These are phyloP conservation scores for Tetracladium marchalianum DNA, from an alignment of 495 filamentous ascomycete genomes.

Conservation along the genomic window DNA sequence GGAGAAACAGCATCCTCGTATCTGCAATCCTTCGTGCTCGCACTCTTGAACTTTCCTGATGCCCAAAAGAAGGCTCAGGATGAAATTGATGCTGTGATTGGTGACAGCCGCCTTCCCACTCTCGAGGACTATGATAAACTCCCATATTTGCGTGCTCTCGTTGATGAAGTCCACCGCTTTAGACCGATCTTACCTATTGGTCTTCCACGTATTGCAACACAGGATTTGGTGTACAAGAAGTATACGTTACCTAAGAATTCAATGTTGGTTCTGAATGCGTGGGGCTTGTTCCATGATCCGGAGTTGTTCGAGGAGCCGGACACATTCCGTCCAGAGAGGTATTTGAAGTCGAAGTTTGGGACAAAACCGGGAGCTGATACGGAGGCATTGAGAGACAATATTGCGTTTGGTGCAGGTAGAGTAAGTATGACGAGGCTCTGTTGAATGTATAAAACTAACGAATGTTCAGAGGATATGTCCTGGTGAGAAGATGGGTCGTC, in stretches of 20 bases:
- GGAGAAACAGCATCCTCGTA: slow-evolving; percentile 51
- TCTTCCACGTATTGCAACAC: neutral
- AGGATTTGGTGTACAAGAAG: neutral
- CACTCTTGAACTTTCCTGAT: slow-evolving; percentile 30
- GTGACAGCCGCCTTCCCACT: slow-evolving; percentile 29
- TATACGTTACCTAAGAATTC: neutral
- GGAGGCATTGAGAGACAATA: too few relatives aligned
- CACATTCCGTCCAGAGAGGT: slow-evolving; percentile 47
- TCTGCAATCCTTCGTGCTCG: slow-evolving; percentile 35
- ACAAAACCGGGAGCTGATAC: too few relatives aligned
- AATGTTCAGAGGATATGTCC: too few relatives aligned
- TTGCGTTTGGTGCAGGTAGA: too few relatives aligned
- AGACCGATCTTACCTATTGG: slow-evolving; percentile 20
- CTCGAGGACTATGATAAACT: slow-evolving; percentile 34
- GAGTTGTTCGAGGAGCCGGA: slow-evolving; percentile 47
- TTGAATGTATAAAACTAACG: too few relatives aligned
- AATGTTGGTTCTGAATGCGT: neutral
- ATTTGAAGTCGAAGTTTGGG: too few relatives aligned
- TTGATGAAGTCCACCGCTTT: slow-evolving; percentile 44
- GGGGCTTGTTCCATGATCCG: slow-evolving; percentile 29
- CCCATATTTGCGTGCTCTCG: slow-evolving; percentile 34
- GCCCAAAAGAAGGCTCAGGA: slow-evolving; percentile 33
- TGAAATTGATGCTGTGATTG: slow-evolving; percentile 37
- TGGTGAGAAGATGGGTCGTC: too few relatives aligned
- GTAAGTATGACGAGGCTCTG: too few relatives aligned